phyloP scores from a whole-genome alignment of 2,329 filamentous ascomycete species.

The Lizonia empirigonia region DNA sequence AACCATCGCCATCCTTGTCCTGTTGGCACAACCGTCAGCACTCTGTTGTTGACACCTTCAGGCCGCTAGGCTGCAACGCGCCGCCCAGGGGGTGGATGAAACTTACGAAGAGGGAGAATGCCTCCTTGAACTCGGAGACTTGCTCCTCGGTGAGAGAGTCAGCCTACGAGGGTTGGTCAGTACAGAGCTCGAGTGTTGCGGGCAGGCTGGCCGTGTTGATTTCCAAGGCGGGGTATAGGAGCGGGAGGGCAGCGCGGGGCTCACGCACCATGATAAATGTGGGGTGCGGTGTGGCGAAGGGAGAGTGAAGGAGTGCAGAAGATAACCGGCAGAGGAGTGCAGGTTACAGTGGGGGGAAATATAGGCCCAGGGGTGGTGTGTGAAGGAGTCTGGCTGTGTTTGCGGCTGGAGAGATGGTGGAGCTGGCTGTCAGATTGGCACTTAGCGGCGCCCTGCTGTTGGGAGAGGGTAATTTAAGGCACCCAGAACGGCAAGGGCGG shows the following conservation, averaged over 20 bases:
- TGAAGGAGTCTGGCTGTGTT: slow-evolving; percentile 31
- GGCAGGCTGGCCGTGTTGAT: slow-evolving; percentile 36
- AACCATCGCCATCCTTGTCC: slow-evolving; percentile 66
- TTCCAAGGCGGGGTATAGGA: slow-evolving; percentile 46
- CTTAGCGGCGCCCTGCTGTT: slow-evolving; percentile 26
- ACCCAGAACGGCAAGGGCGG: slow-evolving; percentile 21
- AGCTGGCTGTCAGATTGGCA: slow-evolving; percentile 28
- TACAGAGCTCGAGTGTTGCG: slow-evolving; percentile 2
- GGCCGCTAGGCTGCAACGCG: slow-evolving; percentile 34
- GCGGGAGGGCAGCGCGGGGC: slow-evolving; percentile 31
- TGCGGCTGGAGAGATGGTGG: slow-evolving; percentile 37
- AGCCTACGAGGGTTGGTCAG: slow-evolving; percentile 65
- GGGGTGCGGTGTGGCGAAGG: slow-evolving; percentile 12
- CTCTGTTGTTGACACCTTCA: slow-evolving; percentile 13
- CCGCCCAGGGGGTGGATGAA: slow-evolving; percentile 8
- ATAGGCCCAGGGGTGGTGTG: slow-evolving; percentile 23
- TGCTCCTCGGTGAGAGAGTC: slow-evolving; percentile 99
- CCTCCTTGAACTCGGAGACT: slow-evolving; percentile 99
- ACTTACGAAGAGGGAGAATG: slow-evolving; percentile 99
- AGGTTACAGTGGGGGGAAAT: slow-evolving; percentile 19
- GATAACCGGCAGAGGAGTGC: slow-evolving; percentile 16
- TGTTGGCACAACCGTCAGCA: slow-evolving; percentile 43
- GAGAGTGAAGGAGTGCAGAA: not conserved
- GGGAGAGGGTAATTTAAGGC: slow-evolving; percentile 20
- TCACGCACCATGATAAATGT: slow-evolving; percentile 47